These are phyloP conservation scores for Amanita jacksonii DNA, from an alignment of 768 basidiomycete species.

Conservation along the genomic window DNA sequence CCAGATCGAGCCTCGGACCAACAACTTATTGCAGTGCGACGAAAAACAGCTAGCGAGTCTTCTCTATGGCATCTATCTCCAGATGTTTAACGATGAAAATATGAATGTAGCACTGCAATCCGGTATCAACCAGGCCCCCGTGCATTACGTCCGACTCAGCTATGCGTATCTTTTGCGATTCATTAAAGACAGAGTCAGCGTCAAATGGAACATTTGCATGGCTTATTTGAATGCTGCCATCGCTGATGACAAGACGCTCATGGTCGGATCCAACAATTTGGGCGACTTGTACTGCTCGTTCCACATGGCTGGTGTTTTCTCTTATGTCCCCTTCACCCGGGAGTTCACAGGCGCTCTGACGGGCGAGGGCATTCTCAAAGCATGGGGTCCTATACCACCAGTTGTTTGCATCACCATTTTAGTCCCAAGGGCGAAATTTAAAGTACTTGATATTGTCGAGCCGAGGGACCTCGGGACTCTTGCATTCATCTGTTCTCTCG, in stretches of 20 bases:
- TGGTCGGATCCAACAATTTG: slow-evolving; percentile 22
- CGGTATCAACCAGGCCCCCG: slow-evolving; percentile 14
- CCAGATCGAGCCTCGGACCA: not conserved
- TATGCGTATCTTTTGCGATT: slow-evolving; percentile 36
- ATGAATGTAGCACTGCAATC: slow-evolving; percentile 6
- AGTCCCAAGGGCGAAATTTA: slow-evolving; percentile 24
- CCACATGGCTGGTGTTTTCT: slow-evolving; percentile 21
- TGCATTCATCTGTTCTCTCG: slow-evolving; percentile 10
- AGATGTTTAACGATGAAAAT: slow-evolving; percentile 36
- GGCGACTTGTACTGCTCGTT: slow-evolving; percentile 31
- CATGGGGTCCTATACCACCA: slow-evolving; percentile 26
- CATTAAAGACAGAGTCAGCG: slow-evolving; percentile 25
- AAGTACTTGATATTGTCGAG: slow-evolving; percentile 17
- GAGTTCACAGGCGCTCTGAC: not conserved
- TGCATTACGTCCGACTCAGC: slow-evolving; percentile 38
- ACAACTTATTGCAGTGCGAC: slow-evolving; percentile 14
- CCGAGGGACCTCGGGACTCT: slow-evolving; percentile 10
- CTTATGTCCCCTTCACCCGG: slow-evolving; percentile 7
- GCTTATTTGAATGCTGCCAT: slow-evolving; percentile 20
- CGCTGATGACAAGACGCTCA: slow-evolving; percentile 13
- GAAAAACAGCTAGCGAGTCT: slow-evolving; percentile 24
- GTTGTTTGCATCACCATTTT: slow-evolving; percentile 26
- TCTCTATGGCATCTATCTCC: slow-evolving; percentile 32
- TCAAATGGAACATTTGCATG: slow-evolving; percentile 37
- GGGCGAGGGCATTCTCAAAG: slow-evolving; percentile 18